phyloP scores from a whole-genome alignment of 371 early-diverging fungal species.

The Lichtheimia ramosa region DNA sequence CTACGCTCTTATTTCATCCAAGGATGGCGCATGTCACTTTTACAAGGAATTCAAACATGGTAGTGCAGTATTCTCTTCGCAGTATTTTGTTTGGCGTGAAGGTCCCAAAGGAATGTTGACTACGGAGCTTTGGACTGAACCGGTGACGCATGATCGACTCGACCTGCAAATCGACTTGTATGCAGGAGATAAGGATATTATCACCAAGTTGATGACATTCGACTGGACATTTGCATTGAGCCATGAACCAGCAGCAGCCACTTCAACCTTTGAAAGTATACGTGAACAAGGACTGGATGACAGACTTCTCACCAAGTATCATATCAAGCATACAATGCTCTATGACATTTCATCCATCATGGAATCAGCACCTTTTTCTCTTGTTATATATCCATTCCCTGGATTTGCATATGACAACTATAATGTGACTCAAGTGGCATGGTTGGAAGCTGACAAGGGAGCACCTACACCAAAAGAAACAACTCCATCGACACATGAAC shows the following conservation, averaged over 20 bases:
- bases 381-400: constrained; percentile 45
- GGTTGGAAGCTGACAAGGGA: background rate
- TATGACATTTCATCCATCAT: constrained; percentile 48
- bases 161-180: background rate
- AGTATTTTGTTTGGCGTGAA: constrained; percentile 69
- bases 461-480: background rate
- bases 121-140: constrained; percentile 80
- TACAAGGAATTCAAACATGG: constrained; percentile 55
- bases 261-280: background rate
- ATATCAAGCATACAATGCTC: constrained; percentile 20
- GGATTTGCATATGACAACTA: constrained; percentile 10
- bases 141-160: constrained; percentile 25
- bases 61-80: constrained; percentile 41
- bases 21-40: constrained; percentile 51
- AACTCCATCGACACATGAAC: background rate
- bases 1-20: constrained; percentile 55
- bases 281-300: constrained; percentile 10
- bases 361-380: constrained; percentile 30
- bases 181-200: constrained; percentile 45
- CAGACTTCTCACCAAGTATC: constrained; percentile 16
- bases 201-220: constrained; percentile 69
- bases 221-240: constrained; percentile 69
- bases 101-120: constrained; percentile 44
- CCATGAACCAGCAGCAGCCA: constrained; percentile 9
- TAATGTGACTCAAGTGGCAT: background rate